These are phyloP conservation scores for Malassezia psittaci DNA, from an alignment of 1,284 basidiomycete species.

Conservation along the genomic window DNA sequence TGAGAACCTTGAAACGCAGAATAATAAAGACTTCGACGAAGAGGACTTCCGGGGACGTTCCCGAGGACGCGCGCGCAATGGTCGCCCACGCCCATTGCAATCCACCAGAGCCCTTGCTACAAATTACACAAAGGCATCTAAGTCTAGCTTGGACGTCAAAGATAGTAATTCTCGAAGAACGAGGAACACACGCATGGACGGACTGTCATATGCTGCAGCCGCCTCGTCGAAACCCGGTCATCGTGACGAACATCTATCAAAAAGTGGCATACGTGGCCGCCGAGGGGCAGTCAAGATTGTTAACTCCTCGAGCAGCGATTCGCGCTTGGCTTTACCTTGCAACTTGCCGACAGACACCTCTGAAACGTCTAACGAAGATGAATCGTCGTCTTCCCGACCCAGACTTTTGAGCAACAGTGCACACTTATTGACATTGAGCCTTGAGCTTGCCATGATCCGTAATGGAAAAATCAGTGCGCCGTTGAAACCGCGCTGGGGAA, in stretches of 20 bases:
- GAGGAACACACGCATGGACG: background rate
- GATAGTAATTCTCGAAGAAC: too few relatives aligned
- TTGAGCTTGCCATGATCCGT: slow-evolving; percentile 46
- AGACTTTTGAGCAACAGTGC: slow-evolving; percentile 38
- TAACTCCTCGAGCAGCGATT: slow-evolving; percentile 12
- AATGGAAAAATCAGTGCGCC: slow-evolving; percentile 43
- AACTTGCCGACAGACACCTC: too few relatives aligned
- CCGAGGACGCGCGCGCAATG: slow-evolving; percentile 3
- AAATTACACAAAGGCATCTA: background rate
- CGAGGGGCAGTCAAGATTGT: slow-evolving; percentile 28
- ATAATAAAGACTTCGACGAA: slow-evolving; percentile 6
- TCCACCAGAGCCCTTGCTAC: background rate
- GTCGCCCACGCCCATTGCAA: background rate
- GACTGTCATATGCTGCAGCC: slow-evolving; percentile 2
- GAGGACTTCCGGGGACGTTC: background rate
- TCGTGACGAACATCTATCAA: too few relatives aligned
- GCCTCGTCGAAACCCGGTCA: background rate
- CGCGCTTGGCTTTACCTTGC: background rate
- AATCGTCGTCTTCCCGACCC: slow-evolving; percentile 15
- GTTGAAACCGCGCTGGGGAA: slow-evolving; percentile 42
- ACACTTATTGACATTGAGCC: slow-evolving; percentile 42
- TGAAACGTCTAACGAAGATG: background rate
- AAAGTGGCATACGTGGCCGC: slow-evolving; percentile 17
- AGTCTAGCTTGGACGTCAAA: too few relatives aligned
- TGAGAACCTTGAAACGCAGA: background rate